Evolutionary conservation across 371 early-diverging fungal genomes (phyloP).

Genomic region (Basidiobolus meristosporus): DNA sequence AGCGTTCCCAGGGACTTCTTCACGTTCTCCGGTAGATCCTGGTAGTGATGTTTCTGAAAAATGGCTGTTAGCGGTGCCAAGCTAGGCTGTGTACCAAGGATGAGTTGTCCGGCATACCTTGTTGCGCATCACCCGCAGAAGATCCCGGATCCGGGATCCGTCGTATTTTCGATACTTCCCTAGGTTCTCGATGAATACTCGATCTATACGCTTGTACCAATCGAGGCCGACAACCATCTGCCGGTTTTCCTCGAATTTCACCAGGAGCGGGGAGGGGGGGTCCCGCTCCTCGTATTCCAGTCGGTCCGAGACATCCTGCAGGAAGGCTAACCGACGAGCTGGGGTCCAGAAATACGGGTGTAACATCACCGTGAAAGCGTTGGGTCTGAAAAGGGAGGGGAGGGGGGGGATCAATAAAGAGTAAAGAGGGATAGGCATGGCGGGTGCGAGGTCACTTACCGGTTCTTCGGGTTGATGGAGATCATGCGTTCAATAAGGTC

Average conservation of each 20-base stretch:
- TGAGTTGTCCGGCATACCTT: constrained; percentile 30
- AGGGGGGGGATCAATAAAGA: no score
- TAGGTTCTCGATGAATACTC: constrained; percentile 55
- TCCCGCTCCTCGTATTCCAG: constrained; percentile 72
- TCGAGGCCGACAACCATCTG: constrained; percentile 38
- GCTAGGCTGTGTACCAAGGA: background rate
- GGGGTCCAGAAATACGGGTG: constrained; percentile 94
- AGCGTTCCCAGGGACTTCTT: constrained; percentile 63
- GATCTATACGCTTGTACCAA: constrained; percentile 74
- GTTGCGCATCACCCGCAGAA: constrained; percentile 82
- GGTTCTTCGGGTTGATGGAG: constrained; percentile 40
- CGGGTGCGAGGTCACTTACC: constrained; percentile 13
- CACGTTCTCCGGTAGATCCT: constrained; percentile 65
- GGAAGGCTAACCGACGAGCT: constrained; percentile 57
- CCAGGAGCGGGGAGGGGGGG: constrained; percentile 41
- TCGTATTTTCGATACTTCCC: constrained; percentile 85
- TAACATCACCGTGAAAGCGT: constrained; percentile 41
- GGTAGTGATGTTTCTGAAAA: constrained; percentile 84
- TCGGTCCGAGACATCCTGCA: constrained; percentile 89
- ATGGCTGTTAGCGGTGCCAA: background rate
- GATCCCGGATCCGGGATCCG: constrained; percentile 59
- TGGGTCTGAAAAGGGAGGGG: constrained; percentile 31
- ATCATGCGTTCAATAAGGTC: constrained; percentile 87
- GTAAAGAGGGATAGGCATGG: background rate
- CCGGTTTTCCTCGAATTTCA: constrained; percentile 37